Evolutionary conservation across 495 filamentous ascomycete genomes (phyloP).

Genomic region (Amorphotheca resinae): DNA sequence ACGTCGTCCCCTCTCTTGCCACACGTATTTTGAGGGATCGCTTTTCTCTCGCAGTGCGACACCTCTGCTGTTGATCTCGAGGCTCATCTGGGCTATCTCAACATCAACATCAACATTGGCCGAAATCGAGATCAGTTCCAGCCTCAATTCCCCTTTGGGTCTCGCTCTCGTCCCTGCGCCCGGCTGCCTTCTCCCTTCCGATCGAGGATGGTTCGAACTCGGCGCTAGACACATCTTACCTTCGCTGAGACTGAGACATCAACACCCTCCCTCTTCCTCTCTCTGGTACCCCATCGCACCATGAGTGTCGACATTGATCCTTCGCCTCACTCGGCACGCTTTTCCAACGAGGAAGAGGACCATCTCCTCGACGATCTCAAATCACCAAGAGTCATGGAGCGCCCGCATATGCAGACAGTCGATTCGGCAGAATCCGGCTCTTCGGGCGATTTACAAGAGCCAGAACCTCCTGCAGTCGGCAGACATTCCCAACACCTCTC

Average conservation of each 20-base stretch:
- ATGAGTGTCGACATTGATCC: conserved; percentile 34
- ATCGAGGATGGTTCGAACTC: background rate
- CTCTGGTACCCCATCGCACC: background rate
- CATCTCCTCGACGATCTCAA: conserved; percentile 25
- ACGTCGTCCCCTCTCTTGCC: too few relatives aligned
- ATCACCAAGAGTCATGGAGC: conserved; percentile 35
- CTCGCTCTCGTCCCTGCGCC: too few relatives aligned
- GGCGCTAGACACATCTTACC: background rate
- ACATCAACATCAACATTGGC: too few relatives aligned
- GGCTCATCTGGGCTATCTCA: too few relatives aligned
- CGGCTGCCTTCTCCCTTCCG: background rate
- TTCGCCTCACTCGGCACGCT: conserved; percentile 41
- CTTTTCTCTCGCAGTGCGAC: too few relatives aligned
- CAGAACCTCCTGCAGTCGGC: conserved; percentile 27
- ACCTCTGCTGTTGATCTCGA: too few relatives aligned
- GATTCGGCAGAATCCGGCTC: conserved; percentile 56
- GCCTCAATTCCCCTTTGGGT: too few relatives aligned
- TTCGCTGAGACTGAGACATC: too few relatives aligned
- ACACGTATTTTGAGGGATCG: too few relatives aligned
- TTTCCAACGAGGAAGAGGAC: conserved; percentile 29
- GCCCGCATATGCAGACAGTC: conserved; percentile 35
- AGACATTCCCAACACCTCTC: conserved; percentile 20
- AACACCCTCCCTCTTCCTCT: background rate
- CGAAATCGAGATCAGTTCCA: too few relatives aligned
- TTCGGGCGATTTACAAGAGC: conserved; percentile 45